Base-by-base conservation (phyloP, 768 basidiomycete species). In the Leccinum variicolor region DNA sequence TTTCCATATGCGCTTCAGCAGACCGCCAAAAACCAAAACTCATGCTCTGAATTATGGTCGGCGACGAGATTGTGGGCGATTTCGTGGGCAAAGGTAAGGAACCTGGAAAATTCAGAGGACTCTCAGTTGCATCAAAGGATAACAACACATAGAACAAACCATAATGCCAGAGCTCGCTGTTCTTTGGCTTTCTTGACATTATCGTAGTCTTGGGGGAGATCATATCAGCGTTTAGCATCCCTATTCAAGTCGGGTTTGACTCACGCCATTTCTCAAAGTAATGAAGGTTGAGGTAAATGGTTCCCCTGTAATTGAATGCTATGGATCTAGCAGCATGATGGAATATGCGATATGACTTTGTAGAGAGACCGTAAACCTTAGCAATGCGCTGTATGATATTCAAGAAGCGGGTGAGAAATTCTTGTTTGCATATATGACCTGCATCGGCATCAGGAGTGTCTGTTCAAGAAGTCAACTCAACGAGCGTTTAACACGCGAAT, bases 401-500 rank as follows among this genome's bases (percentile, higher is more conserved):
- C 15, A 89, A 79, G 68, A 96, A 94, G 29, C 89, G 82, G 21
- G 81, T 79, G n/a, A 90, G 72, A 0, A 77, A 68, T 14, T 83
- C 80, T 25, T 69, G 71, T 39, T 17, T 39, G 36, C 36, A 39
- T 39, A 17, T 39, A 0, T 17, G 36, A 4, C 65, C 86, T 84
- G 15, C 67, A 64, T 76, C 66, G 10, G 75, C 73, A 41, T 84
- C 70, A 1, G 79, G 74, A 6, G 86, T 76, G 63, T 84, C 90
- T 92, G 58, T 56, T 2, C 49, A 34, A 58, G 15, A 11, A 8
- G 5, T 43, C 1, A 19, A 19, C 9, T 43, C 1, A 21, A 19
- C 9, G 3, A 13, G 4, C 1, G 19, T 21, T 45, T 48, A 33
- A n/a, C 28, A 21, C 57, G 9, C 45, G 10, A 25, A 39, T 23